Conservation (phyloP, 768 basidiomycete species). For the Pleurotus pulmonarius region DNA sequence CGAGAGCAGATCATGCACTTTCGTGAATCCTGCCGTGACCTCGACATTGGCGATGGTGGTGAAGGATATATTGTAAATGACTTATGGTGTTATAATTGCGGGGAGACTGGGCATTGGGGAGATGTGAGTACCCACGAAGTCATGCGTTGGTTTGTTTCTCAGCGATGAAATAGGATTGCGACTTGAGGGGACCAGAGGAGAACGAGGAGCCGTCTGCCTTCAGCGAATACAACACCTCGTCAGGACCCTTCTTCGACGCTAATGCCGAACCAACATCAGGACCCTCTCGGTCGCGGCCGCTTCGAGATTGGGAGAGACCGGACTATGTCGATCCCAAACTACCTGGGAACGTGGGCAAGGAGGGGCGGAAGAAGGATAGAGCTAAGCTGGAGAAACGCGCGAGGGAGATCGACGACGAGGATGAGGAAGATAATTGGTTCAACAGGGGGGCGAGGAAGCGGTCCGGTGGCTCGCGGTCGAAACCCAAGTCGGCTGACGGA, state of each 20-base stretch:
- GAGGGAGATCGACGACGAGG: constrained; percentile 35
- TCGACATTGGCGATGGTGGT: constrained; percentile 63
- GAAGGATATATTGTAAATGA: constrained; percentile 75
- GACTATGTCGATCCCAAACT: constrained; percentile 23
- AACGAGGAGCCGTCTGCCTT: constrained; percentile 61
- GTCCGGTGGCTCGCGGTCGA: constrained; percentile 7
- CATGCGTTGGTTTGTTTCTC: too few relatives aligned
- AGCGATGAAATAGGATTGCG: constrained; percentile 49
- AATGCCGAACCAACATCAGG: constrained; percentile 18
- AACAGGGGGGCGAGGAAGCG: constrained; percentile 27
- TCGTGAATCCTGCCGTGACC: constrained; percentile 46
- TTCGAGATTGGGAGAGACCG: constrained; percentile 38
- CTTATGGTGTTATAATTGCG: constrained; percentile 84
- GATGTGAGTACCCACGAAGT: constrained; percentile 49
- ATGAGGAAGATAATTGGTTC: constrained; percentile 71
- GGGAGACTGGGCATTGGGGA: constrained; percentile 67
- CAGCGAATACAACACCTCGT: constrained; percentile 52
- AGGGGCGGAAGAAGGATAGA: constrained; percentile 57
- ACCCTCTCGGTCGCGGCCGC: constrained; percentile 26
- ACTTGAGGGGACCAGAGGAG: constrained; percentile 33
- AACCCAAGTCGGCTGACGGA: constrained; percentile 1
- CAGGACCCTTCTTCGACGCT: constrained; percentile 66
- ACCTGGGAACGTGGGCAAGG: constrained; percentile 58
- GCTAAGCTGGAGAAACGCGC: constrained; percentile 52
- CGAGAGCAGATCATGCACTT: constrained; percentile 36